Conservation (phyloP, 176 grass and related monocot genomes). For the Aegilops bicornis region DNA sequence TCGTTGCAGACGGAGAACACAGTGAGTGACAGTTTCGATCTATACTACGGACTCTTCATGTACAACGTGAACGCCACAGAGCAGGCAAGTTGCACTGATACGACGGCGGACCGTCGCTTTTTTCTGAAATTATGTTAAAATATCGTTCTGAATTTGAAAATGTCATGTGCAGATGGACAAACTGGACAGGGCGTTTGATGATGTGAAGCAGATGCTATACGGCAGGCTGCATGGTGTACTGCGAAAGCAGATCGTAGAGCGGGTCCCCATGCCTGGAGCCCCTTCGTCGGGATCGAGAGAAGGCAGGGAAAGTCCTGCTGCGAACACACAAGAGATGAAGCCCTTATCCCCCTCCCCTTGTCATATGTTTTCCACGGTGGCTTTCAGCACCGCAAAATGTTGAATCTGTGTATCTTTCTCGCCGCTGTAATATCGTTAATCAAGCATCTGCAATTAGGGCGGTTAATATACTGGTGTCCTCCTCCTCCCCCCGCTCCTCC, state of each 20-base stretch:
- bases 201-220: slow-evolving; percentile 58
- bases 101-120: not conserved
- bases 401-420: not conserved
- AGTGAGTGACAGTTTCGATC: slow-evolving; percentile 59
- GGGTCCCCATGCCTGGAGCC: not conserved
- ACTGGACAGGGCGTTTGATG: slow-evolving; percentile 51
- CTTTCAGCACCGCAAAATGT: not conserved
- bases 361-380: not conserved
- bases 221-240: slow-evolving; percentile 55
- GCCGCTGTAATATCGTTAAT: too few relatives aligned
- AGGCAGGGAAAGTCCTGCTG: not conserved
- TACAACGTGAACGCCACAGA: slow-evolving; percentile 74
- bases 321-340: not conserved
- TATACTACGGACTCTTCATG: slow-evolving; percentile 78
- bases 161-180: slow-evolving; percentile 48
- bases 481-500: too few relatives aligned
- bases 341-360: not conserved
- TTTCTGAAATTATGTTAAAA: slow-evolving; percentile 9
- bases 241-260: slow-evolving; percentile 62
- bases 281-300: not conserved
- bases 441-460: too few relatives aligned
- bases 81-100: slow-evolving; percentile 48
- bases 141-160: not conserved
- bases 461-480: too few relatives aligned
- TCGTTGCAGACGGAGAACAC: slow-evolving; percentile 52